Percentiles rank a stretch among this genome's conserved stretches.
These are phyloP conservation scores for Moniliophthora roreri DNA, from an alignment of 1,284 basidiomycete species.

Conservation along the genomic window DNA sequence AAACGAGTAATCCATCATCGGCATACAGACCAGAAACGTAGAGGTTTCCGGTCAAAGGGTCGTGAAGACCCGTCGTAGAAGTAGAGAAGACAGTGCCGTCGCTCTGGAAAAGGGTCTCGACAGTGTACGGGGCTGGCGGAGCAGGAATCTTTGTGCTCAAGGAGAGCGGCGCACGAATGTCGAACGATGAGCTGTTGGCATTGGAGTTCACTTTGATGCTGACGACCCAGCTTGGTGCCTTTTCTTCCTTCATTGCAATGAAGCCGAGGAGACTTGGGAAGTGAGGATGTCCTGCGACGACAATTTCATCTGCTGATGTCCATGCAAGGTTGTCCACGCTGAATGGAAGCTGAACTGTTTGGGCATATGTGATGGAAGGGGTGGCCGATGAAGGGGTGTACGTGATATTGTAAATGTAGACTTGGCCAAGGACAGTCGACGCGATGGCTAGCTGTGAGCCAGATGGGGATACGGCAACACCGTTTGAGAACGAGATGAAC, in stretches of 20 bases:
- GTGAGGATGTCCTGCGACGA: conserved; percentile 66
- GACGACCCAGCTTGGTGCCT: conserved; percentile 57
- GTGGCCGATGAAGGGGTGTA: conserved; percentile 39
- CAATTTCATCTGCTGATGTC: conserved; percentile 43
- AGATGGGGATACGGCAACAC: conserved; percentile 54
- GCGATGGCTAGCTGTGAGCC: conserved; percentile 53
- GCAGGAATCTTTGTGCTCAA: conserved; percentile 38
- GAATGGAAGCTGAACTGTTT: conserved; percentile 55
- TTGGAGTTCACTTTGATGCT: conserved; percentile 17
- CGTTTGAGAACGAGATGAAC: conserved; percentile 67
- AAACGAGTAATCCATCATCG: conserved; percentile 50
- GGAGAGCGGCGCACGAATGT: conserved; percentile 44
- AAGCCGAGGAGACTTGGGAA: conserved; percentile 50
- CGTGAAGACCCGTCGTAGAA: conserved; percentile 50
- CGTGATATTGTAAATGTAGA: conserved; percentile 45
- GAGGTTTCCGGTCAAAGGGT: conserved; percentile 43
- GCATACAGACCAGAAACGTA: conserved; percentile 61
- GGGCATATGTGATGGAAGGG: conserved; percentile 31
- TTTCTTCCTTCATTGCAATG: conserved; percentile 38
- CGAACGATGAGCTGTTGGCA: conserved; percentile 28
- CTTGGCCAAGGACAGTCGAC: conserved; percentile 44
- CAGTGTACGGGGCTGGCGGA: conserved; percentile 32
- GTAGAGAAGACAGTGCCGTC: conserved; percentile 52
- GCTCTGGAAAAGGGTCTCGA: conserved; percentile 66
- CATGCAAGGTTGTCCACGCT: conserved; percentile 60